These are phyloP conservation scores for Rubroshorea leprosula DNA, from an alignment of 345 rosid genomes.

Conservation along the genomic window DNA sequence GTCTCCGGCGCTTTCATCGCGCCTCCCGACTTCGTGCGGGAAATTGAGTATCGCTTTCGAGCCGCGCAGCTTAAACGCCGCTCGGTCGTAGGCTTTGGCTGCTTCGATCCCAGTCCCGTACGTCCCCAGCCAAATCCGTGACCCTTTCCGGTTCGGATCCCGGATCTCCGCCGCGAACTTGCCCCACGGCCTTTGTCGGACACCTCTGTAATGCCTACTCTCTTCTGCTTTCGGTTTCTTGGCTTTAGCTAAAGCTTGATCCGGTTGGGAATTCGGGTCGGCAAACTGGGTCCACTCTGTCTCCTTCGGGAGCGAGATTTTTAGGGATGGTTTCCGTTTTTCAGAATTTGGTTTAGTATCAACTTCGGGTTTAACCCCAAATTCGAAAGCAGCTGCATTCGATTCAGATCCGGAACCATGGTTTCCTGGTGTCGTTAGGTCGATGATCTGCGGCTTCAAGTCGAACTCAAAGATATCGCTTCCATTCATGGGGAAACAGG, in stretches of 20 bases:
- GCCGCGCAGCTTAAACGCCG: constrained; percentile 74
- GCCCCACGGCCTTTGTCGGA: constrained; percentile 89
- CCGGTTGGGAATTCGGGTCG: constrained; percentile 13
- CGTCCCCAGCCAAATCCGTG: constrained; percentile 88
- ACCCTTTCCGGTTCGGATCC: constrained; percentile 68
- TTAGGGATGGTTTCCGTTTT: constrained; percentile 42
- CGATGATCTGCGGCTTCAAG: constrained; percentile 32
- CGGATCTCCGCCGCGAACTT: constrained; percentile 96
- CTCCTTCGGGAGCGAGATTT: constrained; percentile 42
- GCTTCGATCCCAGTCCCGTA: constrained; percentile 67
- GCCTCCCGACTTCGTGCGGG: constrained; percentile 65
- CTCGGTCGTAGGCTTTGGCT: constrained; percentile 79
- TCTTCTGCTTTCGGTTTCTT: constrained; percentile 17
- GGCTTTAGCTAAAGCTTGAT: constrained; percentile 5
- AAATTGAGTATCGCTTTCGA: constrained; percentile 83
- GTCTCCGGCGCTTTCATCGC: constrained; percentile 17
- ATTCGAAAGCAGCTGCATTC: constrained; percentile 7
- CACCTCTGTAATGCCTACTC: constrained; percentile 73
- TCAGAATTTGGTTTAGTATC: constrained; percentile 14
- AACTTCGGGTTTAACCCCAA: constrained; percentile 20
- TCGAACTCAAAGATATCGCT: constrained; percentile 28
- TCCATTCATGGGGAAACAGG: constrained; percentile 13
- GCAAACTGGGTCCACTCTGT: constrained; percentile 47
- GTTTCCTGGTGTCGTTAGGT: constrained; percentile 27
- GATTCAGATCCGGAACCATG: constrained; percentile 7